Evolutionary conservation across 2,329 filamentous ascomycete genomes (phyloP).

Genomic region (Ophiosphaerella korrae): DNA sequence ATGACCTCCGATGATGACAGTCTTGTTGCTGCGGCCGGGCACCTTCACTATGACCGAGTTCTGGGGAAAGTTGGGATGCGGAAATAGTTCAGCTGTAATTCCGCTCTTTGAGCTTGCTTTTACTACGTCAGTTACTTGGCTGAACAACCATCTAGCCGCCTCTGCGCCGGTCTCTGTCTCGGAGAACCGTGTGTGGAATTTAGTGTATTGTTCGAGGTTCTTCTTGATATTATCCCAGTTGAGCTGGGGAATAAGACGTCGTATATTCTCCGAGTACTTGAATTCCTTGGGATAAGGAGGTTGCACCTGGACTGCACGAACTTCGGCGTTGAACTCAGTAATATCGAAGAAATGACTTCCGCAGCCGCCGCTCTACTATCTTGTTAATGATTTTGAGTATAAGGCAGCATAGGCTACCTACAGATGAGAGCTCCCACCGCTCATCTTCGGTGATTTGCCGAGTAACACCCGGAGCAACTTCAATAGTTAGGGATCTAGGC

Average conservation of each 20-base stretch:
- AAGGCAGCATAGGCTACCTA: conserved; percentile 40
- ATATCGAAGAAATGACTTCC: conserved; percentile 30
- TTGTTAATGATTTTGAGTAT: neutral
- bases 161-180: conserved; percentile 62
- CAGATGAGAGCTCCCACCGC: conserved; percentile 84
- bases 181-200: conserved; percentile 24
- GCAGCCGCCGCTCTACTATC: conserved; percentile 16
- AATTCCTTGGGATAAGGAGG: conserved; percentile 19
- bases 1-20: conserved; percentile 83
- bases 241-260: conserved; percentile 16
- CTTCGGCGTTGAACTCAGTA: conserved; percentile 20
- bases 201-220: conserved; percentile 20
- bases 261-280: conserved; percentile 17
- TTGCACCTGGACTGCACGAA: conserved; percentile 14
- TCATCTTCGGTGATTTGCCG: conserved; percentile 87
- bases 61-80: conserved; percentile 78
- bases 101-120: conserved; percentile 69
- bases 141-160: conserved; percentile 83
- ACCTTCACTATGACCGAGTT: conserved; percentile 86
- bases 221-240: conserved; percentile 24
- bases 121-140: conserved; percentile 74
- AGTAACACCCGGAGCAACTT: conserved; percentile 76
- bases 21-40: conserved; percentile 79
- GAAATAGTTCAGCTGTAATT: conserved; percentile 73
- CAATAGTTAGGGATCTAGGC: conserved; percentile 63